Evolutionary conservation across 1,139 yeast species (phyloP).

Genomic region (Saccharomyces pastorianus): DNA sequence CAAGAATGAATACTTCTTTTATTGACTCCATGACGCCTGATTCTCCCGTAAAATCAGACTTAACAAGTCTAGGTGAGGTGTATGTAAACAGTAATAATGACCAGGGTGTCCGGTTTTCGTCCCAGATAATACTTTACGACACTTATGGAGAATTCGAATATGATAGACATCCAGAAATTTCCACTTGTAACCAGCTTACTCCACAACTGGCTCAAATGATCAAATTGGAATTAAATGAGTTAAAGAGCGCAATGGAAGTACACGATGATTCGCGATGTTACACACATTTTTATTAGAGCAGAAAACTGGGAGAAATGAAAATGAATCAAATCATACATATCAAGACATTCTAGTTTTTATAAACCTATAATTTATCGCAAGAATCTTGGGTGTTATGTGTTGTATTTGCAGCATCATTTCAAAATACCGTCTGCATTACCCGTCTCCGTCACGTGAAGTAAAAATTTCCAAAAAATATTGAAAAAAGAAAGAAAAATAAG

Average conservation of each 20-base stretch:
- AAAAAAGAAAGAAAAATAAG: background rate
- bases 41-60: conserved; percentile 1
- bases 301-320: background rate
- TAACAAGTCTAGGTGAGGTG: background rate
- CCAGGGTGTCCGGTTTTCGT: conserved; percentile 61
- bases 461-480: background rate
- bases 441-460: background rate
- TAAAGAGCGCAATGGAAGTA: conserved; percentile 73
- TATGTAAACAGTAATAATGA: background rate
- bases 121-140: conserved; percentile 76
- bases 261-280: conserved; percentile 70
- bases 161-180: conserved; percentile 88
- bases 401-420: background rate
- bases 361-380: background rate
- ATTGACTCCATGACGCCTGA: conserved; percentile 2
- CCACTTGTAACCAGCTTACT: conserved; percentile 87
- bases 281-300: conserved; percentile 65
- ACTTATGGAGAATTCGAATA: conserved; percentile 80
- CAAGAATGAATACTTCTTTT: conserved; percentile 39
- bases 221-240: conserved; percentile 72
- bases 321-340: conserved; percentile 1
- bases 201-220: conserved; percentile 83
- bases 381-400: too few relatives aligned
- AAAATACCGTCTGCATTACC: background rate
- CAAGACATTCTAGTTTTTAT: background rate